Base-by-base conservation (phyloP, 129 eudicot species). In the Gnaphalium uliginosum region DNA sequence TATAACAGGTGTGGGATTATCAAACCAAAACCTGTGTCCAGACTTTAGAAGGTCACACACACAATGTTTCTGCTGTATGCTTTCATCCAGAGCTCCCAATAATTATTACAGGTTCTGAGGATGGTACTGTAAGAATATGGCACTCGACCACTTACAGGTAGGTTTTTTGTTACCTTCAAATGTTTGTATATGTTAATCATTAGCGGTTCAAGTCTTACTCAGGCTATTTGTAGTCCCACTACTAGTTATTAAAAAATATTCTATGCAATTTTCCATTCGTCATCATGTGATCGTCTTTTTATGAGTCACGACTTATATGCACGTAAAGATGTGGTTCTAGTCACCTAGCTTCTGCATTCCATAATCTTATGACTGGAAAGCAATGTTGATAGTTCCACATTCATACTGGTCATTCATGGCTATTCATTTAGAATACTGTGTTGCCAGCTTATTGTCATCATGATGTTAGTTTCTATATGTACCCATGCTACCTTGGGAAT, bases 121-220 rank as follows among this genome's bases (percentile, higher is more conserved):
- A 92, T 87, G 96, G 96, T 70, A 92, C 96, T 46, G 93, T 92
- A 33, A 93, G 96, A n/a, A 87, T 92, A 66, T 92, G 97, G 97
- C 93, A 92, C 74, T 68, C 96, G 21, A 92, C 96, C 77, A 89
- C 97, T 37, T 92, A 92, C 59, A 87, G 93, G 97, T 84, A 82
- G 60, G 48, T 62, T 51, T 23, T 51, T 39, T 39, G 21, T 54
- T 68, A 76, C 41, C 14, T 69, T 57, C 23, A 24, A 69, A 68
- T 41, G 13, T 43, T 57, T 77, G 69, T 19, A 23, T 33, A 50
- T 54, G 58, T 33, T 66, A 68, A 35, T 66, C 59, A 56, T 66
- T 23, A 54, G 39, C 53, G 17, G 65, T 33, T 25, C 0, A 61
- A 62, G 57, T 11, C 33, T 66, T 66, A 24, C 61, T 66, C 41